A percentile compares a stretch with the other conserved stretches of the same genome.
phyloP scores from a whole-genome alignment of 2,329 filamentous ascomycete genomes.

The Macrophomina pseudophaseolina region DNA sequence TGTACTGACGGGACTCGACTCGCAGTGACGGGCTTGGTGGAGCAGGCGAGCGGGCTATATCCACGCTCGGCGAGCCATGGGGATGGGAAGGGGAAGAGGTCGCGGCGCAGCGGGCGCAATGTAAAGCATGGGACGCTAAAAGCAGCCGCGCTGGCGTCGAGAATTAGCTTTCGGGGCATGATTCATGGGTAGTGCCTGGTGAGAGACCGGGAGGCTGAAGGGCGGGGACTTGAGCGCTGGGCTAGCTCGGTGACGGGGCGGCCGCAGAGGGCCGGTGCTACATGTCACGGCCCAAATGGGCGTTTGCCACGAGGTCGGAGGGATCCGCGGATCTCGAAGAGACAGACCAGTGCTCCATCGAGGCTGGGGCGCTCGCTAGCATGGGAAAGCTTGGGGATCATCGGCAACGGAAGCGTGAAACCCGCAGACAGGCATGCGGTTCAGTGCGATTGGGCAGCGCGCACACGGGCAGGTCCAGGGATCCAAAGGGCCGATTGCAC shows the following conservation, averaged over 20 bases:
- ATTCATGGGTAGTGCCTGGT: constrained; percentile 16
- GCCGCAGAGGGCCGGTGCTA: background rate
- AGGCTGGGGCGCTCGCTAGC: background rate
- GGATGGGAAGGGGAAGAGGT: background rate
- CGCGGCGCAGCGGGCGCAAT: background rate
- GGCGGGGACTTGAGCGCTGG: constrained; percentile 17
- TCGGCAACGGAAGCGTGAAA: constrained; percentile 9
- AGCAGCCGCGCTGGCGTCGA: constrained; percentile 16
- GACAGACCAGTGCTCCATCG: background rate
- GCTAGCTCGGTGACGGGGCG: background rate
- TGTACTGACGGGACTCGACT: background rate
- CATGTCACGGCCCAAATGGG: constrained; percentile 10
- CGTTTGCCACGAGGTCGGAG: constrained; percentile 20
- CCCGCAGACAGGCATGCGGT: background rate
- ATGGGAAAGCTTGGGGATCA: constrained; percentile 9
- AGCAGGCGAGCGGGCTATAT: constrained; percentile 15
- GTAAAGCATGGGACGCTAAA: constrained; percentile 11
- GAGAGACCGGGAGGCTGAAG: constrained; percentile 18
- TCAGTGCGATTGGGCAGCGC: constrained; percentile 7
- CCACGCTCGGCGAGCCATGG: constrained; percentile 4
- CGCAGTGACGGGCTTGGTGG: constrained; percentile 13
- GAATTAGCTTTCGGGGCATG: constrained; percentile 13
- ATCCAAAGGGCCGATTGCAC: constrained; percentile 11
- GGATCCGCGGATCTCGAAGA: constrained; percentile 15
- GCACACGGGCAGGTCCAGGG: background rate